phyloP scores from a whole-genome alignment of 129 eudicot species.

The Centaurea solstitialis region DNA sequence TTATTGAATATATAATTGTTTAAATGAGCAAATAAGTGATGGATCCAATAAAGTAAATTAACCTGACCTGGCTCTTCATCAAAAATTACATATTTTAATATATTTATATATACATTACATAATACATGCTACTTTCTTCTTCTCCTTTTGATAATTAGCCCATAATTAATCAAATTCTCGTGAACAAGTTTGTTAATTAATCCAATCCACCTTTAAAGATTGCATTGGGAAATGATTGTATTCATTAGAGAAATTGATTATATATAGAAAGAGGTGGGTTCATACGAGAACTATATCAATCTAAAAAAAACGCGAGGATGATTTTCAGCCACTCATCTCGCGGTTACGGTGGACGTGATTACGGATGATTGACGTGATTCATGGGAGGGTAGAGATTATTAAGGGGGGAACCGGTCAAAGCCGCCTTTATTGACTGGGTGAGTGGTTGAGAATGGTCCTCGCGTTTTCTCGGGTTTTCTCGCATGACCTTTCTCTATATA shows the following conservation, averaged over 20 bases:
- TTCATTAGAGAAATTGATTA: not conserved
- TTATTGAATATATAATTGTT: conserved; percentile 26
- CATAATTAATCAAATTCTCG: not conserved
- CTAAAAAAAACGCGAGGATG: too few species aligned
- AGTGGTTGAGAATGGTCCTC: too few species aligned
- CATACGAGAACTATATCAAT: too few species aligned
- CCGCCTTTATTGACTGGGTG: too few species aligned
- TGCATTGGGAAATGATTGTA: conserved; percentile 51
- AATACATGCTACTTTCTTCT: conserved; percentile 46
- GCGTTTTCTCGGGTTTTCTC: too few species aligned
- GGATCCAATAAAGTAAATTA: conserved; percentile 64
- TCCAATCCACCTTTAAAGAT: not conserved
- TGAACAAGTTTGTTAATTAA: not conserved
- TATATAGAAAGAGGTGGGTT: too few species aligned
- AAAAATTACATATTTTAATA: not conserved
- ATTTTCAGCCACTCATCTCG: too few species aligned
- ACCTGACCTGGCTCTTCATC: conserved; percentile 46
- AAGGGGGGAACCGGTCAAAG: too few species aligned
- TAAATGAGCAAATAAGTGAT: conserved; percentile 42
- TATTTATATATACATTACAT: not conserved
- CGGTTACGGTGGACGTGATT: too few species aligned
- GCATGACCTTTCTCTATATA: too few species aligned
- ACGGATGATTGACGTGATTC: too few species aligned
- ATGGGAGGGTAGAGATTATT: too few species aligned
- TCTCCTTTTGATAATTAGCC: not conserved